Evolutionary conservation across 1,139 yeast genomes (phyloP), one percentile per base, ranked within the genome.

Genomic region (Lodderomyces pseudojiufengensis): DNA sequence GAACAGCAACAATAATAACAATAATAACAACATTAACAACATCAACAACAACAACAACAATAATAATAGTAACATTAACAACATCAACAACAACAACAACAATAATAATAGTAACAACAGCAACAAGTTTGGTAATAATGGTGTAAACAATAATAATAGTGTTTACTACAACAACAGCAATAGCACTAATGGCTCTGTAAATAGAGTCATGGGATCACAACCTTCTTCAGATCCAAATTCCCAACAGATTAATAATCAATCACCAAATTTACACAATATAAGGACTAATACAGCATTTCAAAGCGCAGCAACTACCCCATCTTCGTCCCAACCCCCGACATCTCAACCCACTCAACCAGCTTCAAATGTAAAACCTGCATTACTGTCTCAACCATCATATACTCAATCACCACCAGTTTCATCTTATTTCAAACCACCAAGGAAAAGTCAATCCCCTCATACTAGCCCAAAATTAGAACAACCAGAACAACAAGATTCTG

Each of bases 281-380:
- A 31, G 49, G 10, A 26, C 43, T 4, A 44, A 43, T 32, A 44
- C 49, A 5, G 39, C 48, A 5, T 41, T 42, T 27, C 44, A 40
- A 13, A 27, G 32, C 11, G 13, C 30, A n/a, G 27, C 20, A 11
- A 14, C 23, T 20, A 8, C 18, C 7, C n/a, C 23, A 2, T 16
- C 27, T 4, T 24, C n/a, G 15, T 9, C 30, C 3, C 32, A 12
- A 14, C 35, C 33, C n/a, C n/a, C n/a, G n/a, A n/a, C n/a, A n/a
- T n/a, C n/a, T n/a, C n/a, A n/a, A n/a, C n/a, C n/a, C n/a, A n/a
- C n/a, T n/a, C n/a, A n/a, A n/a, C n/a, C n/a, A n/a, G n/a, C n/a
- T 5, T 10, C 23, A 18, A 9, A 3, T 14, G 11, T 4, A 6
- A 28, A 28, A 31, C 11, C 23, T 25, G 6, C 20, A 18, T 18